These are phyloP conservation scores for Protostelium mycophagum DNA, from an alignment of 78 protist species.

Conservation along the genomic window DNA sequence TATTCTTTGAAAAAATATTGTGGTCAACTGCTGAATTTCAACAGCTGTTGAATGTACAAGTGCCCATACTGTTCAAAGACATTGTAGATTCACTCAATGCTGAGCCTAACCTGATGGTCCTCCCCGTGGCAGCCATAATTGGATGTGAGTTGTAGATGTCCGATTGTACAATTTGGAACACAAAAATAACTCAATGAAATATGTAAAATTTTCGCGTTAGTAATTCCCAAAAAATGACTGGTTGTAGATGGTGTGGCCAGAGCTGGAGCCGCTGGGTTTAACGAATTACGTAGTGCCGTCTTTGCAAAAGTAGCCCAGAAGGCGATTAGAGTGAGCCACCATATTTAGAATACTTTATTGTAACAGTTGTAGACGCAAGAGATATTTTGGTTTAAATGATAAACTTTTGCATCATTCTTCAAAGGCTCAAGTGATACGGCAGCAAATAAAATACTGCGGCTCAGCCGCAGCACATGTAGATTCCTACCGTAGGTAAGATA, in stretches of 20 bases:
- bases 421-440: too few species aligned
- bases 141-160: constrained; percentile 26
- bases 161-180: too few species aligned
- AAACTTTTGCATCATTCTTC: too few species aligned
- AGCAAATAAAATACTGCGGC: too few species aligned
- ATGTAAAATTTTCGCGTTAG: too few species aligned
- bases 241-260: constrained; percentile 63
- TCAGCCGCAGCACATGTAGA: too few species aligned
- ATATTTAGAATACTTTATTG: too few species aligned
- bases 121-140: constrained; percentile 34
- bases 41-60: constrained; percentile 41
- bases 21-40: neutral
- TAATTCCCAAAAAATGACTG: constrained; percentile 24
- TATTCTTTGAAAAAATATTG: neutral
- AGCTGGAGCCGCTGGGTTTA: constrained; percentile 31
- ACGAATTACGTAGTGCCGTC: constrained; percentile 66
- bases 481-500: too few species aligned
- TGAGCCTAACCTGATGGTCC: neutral
- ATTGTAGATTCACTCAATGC: constrained; percentile 68
- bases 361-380: too few species aligned
- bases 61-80: constrained; percentile 82
- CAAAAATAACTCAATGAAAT: too few species aligned
- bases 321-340: constrained; percentile 51
- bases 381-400: too few species aligned
- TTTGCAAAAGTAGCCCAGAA: constrained; percentile 73